Evolutionary conservation across 352 stramenopile genomes (phyloP), one percentile per base, ranked within the genome.

Genomic region (Globisporangium sylvaticum): DNA sequence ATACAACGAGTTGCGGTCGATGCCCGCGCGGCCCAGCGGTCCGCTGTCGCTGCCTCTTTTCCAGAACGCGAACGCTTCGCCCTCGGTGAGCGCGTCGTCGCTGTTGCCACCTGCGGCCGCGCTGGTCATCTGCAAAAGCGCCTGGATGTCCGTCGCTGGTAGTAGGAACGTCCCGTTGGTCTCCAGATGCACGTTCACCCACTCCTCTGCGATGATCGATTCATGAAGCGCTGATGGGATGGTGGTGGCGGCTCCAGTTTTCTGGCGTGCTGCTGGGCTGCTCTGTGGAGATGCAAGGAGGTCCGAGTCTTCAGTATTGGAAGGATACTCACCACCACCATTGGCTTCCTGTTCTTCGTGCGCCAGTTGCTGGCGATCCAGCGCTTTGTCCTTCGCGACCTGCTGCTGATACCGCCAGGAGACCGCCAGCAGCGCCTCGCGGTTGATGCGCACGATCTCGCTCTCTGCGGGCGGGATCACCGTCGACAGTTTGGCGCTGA

Each of bases 121-220:
- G 12, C 75, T 73, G 3, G 68, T 64, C 7, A 66, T 74, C 48
- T 79, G 67, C 6, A 89, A 29, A 20, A 91, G 58, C 14, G 71
- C 25, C 10, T 72, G 62, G 18, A 92, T 77, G 25, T 91, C 79
- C 7, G 69, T 73, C 1, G 71, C 77, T 12, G 81, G 84, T 12
- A 91, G 53, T 0, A 92, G 68, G 57, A 85, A 90, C 8, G 65
- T 65, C 6, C 79, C 74, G 4, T 72, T 80, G 0, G 74, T 82
- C 60, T 88, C 81, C n/a, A 93, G 42, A 29, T 93, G 84, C 1
- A 88, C 54, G 61, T 94, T 93, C 9, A 94, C 83, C 87, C 84
- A 92, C 62, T 91, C 84, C 50, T 94, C 87, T 9, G 86, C 81
- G 22, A 92, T 78, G 18, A 92, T 73, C 0, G 84, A 92, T 39